These are phyloP conservation scores for Talaromyces wortmannii DNA, from an alignment of 495 filamentous ascomycete species.

Conservation along the genomic window DNA sequence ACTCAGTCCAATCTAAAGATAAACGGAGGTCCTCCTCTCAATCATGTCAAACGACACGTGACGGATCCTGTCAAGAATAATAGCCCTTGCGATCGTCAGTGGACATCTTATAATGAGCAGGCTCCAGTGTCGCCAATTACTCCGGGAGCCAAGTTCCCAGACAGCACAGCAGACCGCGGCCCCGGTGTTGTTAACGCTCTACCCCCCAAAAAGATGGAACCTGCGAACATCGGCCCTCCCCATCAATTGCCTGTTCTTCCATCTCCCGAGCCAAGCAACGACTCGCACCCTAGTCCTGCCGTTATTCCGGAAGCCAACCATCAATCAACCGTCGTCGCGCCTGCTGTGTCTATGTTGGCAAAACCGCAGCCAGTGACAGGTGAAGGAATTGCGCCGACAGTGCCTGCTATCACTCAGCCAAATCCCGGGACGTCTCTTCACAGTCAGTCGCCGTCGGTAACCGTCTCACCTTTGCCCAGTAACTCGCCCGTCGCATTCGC, in stretches of 20 bases:
- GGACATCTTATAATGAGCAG: neutral
- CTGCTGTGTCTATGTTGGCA: neutral
- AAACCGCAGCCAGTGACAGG: neutral
- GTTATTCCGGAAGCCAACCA: conserved; percentile 2
- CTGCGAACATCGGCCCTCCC: too few relatives aligned
- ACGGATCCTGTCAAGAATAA: neutral
- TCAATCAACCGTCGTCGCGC: neutral
- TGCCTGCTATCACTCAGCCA: neutral
- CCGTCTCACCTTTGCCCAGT: neutral
- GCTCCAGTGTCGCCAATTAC: conserved; percentile 20
- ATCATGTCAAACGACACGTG: neutral
- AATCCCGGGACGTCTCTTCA: neutral
- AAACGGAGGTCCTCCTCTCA: neutral
- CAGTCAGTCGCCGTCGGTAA: neutral
- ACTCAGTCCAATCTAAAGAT: too few relatives aligned
- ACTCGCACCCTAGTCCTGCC: conserved; percentile 9
- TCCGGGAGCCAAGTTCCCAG: conserved; percentile 7
- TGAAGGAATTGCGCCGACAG: neutral
- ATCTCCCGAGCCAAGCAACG: conserved; percentile 15
- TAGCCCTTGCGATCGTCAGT: neutral
- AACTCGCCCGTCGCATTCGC: neutral
- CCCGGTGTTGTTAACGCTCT: neutral
- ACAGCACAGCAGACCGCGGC: neutral
- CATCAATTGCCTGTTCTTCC: conserved; percentile 9
- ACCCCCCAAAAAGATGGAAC: neutral